Evolutionary conservation across 2,329 filamentous ascomycete species (phyloP), one percentile per base, ranked within the genome.

Genomic region (Drechslerella dactyloides): DNA sequence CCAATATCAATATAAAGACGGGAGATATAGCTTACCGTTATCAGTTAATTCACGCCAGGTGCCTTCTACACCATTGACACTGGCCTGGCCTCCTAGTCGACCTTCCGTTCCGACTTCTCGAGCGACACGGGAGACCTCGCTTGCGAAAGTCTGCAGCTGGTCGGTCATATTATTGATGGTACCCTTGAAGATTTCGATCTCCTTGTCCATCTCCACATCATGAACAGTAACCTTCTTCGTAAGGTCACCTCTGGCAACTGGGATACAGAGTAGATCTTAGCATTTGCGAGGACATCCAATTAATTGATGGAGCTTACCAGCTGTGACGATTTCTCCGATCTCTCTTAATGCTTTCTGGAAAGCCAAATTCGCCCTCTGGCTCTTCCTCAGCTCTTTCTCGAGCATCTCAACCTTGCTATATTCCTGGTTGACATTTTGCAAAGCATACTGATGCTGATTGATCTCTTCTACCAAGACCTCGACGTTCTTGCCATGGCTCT

Each of bases 131-230:
- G 93, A 97, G 76, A 97, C 93, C 82, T 97, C 93, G 81, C 91
- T 96, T 75, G 93, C 93, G 80, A 97, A 97, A 65, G 96, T 91
- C 79, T 97, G 93, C 69, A 97, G 85, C 80, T 97, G 93, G 79
- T 97, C 93, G 86, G 97, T 96, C 93, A 97, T 97, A 75, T 90
- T 96, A 80, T 97, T 97, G 83, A 97, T 97, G 73, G 93, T 97
- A 77, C 91, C 89, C 82, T 97, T 97, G 84, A 97, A 97, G 8
- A 91, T 93, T 27, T 92, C 94, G 78, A 97, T 97, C 84, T 97
- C 93, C 27, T 93, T 92, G 83, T 97, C 93, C 89, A 97, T 94
- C 82, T 97, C 93, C 75, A 96, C 89, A 2, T 90, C 90, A 79
- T 97, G 94, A 80, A 97, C 96, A 77, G 93, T 87, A 74, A 97